phyloP scores from a whole-genome alignment of 345 rosid genomes.

The Psidium friedrichsthalianum region DNA sequence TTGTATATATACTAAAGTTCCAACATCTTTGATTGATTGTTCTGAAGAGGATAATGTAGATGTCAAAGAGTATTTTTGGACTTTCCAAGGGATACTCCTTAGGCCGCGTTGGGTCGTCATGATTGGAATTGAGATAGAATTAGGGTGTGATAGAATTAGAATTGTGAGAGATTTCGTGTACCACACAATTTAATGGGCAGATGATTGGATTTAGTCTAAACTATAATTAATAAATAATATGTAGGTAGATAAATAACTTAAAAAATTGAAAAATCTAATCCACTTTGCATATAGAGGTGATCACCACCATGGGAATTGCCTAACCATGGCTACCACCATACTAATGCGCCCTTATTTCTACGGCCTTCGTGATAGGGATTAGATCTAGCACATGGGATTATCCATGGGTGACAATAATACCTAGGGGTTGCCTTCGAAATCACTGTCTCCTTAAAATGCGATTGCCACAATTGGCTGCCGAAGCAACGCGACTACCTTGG shows the following conservation, averaged over 20 bases:
- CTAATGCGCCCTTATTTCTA: too few relatives aligned
- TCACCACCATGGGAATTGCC: too few relatives aligned
- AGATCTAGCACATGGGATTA: rapidly evolving
- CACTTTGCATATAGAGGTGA: neutral
- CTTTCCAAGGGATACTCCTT: neutral
- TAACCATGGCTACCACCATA: too few relatives aligned
- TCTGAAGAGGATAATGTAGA: too few relatives aligned
- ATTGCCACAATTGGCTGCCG: too few relatives aligned
- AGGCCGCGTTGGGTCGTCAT: rapidly evolving
- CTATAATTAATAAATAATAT: too few relatives aligned
- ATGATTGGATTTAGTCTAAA: too few relatives aligned
- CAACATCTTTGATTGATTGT: too few relatives aligned
- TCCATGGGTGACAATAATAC: rapidly evolving
- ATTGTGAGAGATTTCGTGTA: neutral
- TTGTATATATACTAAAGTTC: neutral
- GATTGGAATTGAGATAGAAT: neutral
- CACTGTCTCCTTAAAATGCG: rapidly evolving
- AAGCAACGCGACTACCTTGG: too few relatives aligned
- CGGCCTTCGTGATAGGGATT: rapidly evolving
- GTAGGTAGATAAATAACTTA: neutral
- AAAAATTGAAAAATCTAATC: neutral
- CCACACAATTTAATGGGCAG: too few relatives aligned
- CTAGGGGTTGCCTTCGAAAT: rapidly evolving
- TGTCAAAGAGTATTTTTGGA: too few relatives aligned
- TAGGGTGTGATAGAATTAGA: neutral